These are phyloP conservation scores for Erodium chrysanthum DNA, from an alignment of 441 rosid genomes.

Conservation along the genomic window DNA sequence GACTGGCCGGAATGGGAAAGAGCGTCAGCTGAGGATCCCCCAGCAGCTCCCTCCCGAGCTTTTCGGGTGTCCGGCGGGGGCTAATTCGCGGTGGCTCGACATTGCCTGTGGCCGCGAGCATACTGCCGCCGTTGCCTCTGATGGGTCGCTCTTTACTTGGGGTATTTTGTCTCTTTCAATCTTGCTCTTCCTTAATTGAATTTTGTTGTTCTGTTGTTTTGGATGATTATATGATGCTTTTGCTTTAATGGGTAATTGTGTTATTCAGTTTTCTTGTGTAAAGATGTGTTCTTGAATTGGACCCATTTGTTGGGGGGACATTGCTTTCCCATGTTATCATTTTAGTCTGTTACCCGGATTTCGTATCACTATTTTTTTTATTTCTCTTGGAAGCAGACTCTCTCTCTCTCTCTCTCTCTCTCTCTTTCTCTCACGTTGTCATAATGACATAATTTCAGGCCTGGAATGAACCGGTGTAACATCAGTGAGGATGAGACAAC, in stretches of 20 bases:
- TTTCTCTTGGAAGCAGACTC: constrained; percentile 15
- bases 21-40: constrained; percentile 66
- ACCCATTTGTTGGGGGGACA: background rate
- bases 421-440: constrained; percentile 11
- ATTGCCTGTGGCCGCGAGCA: constrained; percentile 89
- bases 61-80: constrained; percentile 78
- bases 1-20: constrained; percentile 71
- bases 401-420: constrained; percentile 9
- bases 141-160: constrained; percentile 96
- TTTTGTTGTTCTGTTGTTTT: constrained; percentile 1
- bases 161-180: constrained; percentile 31
- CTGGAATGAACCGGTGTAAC: constrained; percentile 60
- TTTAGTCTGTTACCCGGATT: background rate
- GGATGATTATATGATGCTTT: background rate
- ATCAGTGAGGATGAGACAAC: constrained; percentile 60
- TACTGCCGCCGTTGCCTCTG: constrained; percentile 88
- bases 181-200: no score
- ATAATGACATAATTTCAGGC: constrained; percentile 30
- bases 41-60: constrained; percentile 88
- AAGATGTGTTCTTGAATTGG: background rate
- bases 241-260: background rate
- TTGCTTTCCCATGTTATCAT: background rate
- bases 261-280: background rate
- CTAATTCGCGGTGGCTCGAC: constrained; percentile 72
- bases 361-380: no score